Evolutionary conservation across 2,329 filamentous ascomycete species (phyloP).

Genomic region (Ilyonectria mors-panacis): DNA sequence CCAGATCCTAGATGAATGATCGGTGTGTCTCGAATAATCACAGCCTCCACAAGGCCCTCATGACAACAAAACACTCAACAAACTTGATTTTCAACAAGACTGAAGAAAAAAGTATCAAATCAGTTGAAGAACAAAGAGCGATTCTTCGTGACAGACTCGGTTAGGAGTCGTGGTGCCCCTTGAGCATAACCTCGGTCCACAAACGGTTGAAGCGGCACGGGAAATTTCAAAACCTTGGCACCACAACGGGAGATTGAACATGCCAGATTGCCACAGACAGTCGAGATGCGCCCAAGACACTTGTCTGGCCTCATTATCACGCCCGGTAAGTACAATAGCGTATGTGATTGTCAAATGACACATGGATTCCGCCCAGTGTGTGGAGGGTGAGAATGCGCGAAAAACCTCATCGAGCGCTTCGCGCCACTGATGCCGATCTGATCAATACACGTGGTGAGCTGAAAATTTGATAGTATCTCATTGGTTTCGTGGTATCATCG

Average conservation of each 20-base stretch:
- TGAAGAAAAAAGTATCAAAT: not conserved
- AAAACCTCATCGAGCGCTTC: not conserved
- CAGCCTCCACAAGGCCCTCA: not conserved
- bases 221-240: slow-evolving; percentile 9
- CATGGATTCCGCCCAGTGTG: not conserved
- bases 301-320: not conserved
- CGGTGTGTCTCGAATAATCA: not conserved
- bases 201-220: not conserved
- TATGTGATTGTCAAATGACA: slow-evolving; percentile 9
- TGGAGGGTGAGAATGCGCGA: not conserved
- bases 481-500: slow-evolving; percentile 7
- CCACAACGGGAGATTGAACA: not conserved
- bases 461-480: slow-evolving; percentile 1
- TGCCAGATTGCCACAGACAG: not conserved
- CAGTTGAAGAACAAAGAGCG: not conserved
- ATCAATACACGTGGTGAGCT: slow-evolving; percentile 8
- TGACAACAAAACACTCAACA: not conserved
- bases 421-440: not conserved
- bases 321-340: not conserved
- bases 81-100: no score
- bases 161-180: not conserved
- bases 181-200: slow-evolving; percentile 6
- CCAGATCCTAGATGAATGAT: not conserved
- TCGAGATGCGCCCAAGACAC: not conserved
- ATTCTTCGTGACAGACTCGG: not conserved